These are phyloP conservation scores for Rubroboletus pulcherrimus DNA, from an alignment of 768 basidiomycete species.

Conservation along the genomic window DNA sequence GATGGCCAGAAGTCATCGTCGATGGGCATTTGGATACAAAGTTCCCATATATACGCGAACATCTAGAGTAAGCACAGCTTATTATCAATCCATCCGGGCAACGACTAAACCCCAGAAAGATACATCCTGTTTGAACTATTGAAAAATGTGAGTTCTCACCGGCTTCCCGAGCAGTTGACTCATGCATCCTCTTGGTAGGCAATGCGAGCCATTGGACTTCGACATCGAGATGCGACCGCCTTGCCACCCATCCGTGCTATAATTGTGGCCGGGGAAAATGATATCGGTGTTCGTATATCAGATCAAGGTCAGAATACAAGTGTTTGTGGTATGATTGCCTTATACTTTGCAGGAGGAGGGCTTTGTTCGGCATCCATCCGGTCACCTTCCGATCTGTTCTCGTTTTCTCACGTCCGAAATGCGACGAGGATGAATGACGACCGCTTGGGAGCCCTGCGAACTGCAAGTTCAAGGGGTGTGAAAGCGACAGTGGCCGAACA, in stretches of 20 bases:
- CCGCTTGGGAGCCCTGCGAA: conserved; percentile 64
- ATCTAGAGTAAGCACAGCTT: conserved; percentile 61
- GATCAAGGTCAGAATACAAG: conserved; percentile 63
- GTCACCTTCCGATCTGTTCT: conserved; percentile 76
- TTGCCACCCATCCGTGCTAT: conserved; percentile 71
- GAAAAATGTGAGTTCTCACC: conserved; percentile 65
- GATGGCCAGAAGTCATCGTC: conserved; percentile 62
- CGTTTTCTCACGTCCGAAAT: conserved; percentile 84
- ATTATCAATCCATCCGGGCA: neutral
- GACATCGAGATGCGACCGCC: conserved; percentile 39
- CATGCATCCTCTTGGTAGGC: conserved; percentile 41
- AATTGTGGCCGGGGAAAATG: conserved; percentile 67
- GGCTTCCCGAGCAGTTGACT: neutral
- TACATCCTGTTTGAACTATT: conserved; percentile 88
- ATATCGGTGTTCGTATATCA: conserved; percentile 82
- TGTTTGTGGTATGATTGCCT: neutral
- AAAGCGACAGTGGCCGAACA: conserved; percentile 81
- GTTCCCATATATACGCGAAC: conserved; percentile 84
- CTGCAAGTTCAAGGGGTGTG: conserved; percentile 59
- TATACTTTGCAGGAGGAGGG: conserved; percentile 58
- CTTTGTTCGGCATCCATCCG: conserved; percentile 51
- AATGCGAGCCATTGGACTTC: conserved; percentile 61
- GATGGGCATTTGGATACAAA: conserved; percentile 68
- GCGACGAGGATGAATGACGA: conserved; percentile 63
- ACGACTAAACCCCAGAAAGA: conserved; percentile 33